Evolutionary conservation across 2,329 filamentous ascomycete species (phyloP).

Genomic region (Colletotrichum tabaci): DNA sequence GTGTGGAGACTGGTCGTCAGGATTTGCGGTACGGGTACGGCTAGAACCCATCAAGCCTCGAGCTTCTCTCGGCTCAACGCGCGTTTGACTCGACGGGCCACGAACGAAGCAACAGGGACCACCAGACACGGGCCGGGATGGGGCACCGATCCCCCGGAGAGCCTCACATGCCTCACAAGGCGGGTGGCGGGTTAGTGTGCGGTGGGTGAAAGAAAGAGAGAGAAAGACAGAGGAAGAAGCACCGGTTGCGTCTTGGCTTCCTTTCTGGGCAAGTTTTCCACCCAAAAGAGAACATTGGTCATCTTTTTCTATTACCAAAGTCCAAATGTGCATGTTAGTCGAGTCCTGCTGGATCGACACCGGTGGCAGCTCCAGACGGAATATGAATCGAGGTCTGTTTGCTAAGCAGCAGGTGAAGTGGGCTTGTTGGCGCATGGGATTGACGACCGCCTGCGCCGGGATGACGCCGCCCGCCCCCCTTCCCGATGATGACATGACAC

Average conservation of each 20-base stretch:
- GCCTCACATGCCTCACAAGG: constrained; percentile 18
- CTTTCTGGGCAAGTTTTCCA: constrained; percentile 27
- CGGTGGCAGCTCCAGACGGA: too few relatives aligned
- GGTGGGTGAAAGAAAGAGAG: too few relatives aligned
- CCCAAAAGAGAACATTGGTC: neutral
- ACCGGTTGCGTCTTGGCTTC: constrained; percentile 40
- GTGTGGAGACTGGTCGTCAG: constrained; percentile 30
- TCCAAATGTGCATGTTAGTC: neutral
- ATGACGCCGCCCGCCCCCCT: neutral
- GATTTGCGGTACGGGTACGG: constrained; percentile 20
- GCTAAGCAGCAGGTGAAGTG: too few relatives aligned
- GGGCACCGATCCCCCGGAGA: constrained; percentile 15
- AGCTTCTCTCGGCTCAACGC: neutral
- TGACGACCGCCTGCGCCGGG: neutral
- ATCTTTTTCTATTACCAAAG: constrained; percentile 2
- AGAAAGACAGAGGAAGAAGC: neutral
- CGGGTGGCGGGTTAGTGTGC: neutral
- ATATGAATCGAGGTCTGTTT: neutral
- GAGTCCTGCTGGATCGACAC: neutral
- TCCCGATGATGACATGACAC: neutral
- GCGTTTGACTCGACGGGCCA: neutral
- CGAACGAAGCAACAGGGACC: neutral
- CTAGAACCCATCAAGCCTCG: constrained; percentile 13
- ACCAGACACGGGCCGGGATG: constrained; percentile 21
- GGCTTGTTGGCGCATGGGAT: too few relatives aligned